Base-by-base conservation (phyloP, 1,284 basidiomycete species). In the Cerioporus squamosus region DNA sequence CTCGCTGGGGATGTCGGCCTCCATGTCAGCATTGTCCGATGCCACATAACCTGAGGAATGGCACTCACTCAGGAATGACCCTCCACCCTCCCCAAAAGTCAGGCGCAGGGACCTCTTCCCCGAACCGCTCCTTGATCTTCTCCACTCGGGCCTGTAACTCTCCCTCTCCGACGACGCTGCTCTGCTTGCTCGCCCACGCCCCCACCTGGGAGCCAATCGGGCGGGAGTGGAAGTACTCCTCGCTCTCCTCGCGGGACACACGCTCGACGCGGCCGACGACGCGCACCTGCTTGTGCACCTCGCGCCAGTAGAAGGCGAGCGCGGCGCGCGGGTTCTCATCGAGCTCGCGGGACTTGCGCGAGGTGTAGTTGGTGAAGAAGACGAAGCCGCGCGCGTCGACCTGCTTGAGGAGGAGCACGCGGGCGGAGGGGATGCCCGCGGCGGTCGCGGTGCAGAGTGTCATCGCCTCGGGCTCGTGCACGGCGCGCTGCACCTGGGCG, bases 61-160 rank as follows among this genome's bases (percentile, higher is more conserved):
- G 10, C 12, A 83, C 88, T 74, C 74, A 96, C 91, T 85, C 84
- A 15, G 97, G 97, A 7, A 98, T 81, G 40, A 99, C 83, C 66
- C 96, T 83, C 88, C 93, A 98, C 2, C 97, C 97, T 57, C 97
- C 97, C 97, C 97, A 99, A 74, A 93, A 93, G 7, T 93, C 89
- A 1, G 97, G 97, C 46, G 91, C 79, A 0, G 93, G 91, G 9
- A 98, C 80, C 51, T 87, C 77, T 9, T 83, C 77, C 15, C 78
- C 80, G 67, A 94, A 95, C 40, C 79, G 79, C 47, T 82, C 76
- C 70, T 88, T 81, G 10, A 89, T 71, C 64, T 82, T 78, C 55
- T 86, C 76, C 15, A 97, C 77, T 31, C 86, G 81, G 18, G 79
- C 74, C 51, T 84, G 80, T 8, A 99, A 75, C 53, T 91, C 86